These are phyloP conservation scores for Podaxis carcinomalis DNA, from an alignment of 768 basidiomycete species.

Conservation along the genomic window DNA sequence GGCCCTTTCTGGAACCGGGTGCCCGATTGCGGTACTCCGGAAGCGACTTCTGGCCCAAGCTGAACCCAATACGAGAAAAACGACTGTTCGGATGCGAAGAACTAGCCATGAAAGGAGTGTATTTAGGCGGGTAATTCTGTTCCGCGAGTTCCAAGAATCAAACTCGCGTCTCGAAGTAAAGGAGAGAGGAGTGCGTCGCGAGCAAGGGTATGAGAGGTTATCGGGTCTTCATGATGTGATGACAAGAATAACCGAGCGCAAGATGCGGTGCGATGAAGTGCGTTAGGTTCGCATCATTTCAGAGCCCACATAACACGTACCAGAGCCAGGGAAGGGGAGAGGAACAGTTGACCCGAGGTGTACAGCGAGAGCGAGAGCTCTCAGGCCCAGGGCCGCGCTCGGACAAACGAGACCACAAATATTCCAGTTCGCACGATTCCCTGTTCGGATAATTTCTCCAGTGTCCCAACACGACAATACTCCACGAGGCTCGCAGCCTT, in stretches of 20 bases:
- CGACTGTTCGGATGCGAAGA: not conserved
- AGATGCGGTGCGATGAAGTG: not conserved
- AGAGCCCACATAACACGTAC: not conserved
- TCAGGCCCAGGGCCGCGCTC: not conserved
- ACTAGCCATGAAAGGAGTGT: not conserved
- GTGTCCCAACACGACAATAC: not conserved
- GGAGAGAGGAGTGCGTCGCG: not conserved
- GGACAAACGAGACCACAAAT: not conserved
- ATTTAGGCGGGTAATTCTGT: not conserved
- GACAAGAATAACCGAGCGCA: not conserved
- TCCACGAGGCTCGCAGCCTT: conserved; percentile 4
- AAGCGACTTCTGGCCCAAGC: conserved; percentile 1
- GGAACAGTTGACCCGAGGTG: not conserved
- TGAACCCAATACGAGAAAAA: conserved; percentile 5
- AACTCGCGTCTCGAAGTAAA: not conserved
- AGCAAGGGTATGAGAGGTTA: not conserved
- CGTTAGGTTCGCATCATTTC: not conserved
- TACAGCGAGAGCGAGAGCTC: conserved; percentile 8
- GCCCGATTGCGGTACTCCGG: conserved; percentile 1
- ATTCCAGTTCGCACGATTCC: conserved; percentile 11
- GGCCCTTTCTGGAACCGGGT: not conserved
- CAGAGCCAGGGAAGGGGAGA: not conserved
- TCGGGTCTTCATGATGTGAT: not conserved
- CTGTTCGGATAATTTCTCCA: conserved; percentile 7
- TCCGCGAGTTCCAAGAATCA: not conserved